Conservation (phyloP, 2,329 filamentous ascomycete genomes). For the Colletotrichum zoysiae region DNA sequence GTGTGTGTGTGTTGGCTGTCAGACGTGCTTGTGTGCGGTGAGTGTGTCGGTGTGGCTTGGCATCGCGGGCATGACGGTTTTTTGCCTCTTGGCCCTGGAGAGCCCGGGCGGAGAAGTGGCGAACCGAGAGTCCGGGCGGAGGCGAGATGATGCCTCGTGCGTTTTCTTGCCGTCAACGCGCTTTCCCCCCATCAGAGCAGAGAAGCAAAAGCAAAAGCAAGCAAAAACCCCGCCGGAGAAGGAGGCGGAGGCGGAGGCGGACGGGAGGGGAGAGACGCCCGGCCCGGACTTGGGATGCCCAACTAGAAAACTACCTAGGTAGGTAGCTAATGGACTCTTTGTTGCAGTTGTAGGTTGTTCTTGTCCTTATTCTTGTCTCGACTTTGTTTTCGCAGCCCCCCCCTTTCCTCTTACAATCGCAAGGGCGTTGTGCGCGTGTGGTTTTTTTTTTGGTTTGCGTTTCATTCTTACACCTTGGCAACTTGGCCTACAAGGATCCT, state of each 20-base stretch:
- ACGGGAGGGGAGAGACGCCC: neutral
- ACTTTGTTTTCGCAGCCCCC: neutral
- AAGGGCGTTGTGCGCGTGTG: neutral
- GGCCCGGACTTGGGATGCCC: neutral
- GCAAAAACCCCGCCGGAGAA: neutral
- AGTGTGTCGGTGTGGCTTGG: conserved; percentile 17
- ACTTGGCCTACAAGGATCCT: neutral
- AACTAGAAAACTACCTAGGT: too few species aligned
- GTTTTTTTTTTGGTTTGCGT: too few species aligned
- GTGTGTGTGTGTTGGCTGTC: neutral
- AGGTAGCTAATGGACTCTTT: too few species aligned
- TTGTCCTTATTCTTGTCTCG: neutral
- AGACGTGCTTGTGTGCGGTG: neutral
- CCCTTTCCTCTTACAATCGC: neutral
- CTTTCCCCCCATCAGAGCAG: neutral
- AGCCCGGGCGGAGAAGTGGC: neutral
- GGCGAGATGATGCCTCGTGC: conserved; percentile 1
- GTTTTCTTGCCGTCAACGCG: neutral
- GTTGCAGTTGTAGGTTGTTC: too few species aligned
- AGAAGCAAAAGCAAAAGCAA: neutral
- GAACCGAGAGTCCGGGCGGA: conserved; percentile 4
- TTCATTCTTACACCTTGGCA: neutral
- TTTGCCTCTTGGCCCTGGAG: neutral
- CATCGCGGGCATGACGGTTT: conserved; percentile 13
- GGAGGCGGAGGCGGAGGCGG: neutral